A percentile compares a stretch with the other conserved stretches of the same genome.
phyloP scores from a whole-genome alignment of 116 monocot species.

The Thalassia testudinum region DNA sequence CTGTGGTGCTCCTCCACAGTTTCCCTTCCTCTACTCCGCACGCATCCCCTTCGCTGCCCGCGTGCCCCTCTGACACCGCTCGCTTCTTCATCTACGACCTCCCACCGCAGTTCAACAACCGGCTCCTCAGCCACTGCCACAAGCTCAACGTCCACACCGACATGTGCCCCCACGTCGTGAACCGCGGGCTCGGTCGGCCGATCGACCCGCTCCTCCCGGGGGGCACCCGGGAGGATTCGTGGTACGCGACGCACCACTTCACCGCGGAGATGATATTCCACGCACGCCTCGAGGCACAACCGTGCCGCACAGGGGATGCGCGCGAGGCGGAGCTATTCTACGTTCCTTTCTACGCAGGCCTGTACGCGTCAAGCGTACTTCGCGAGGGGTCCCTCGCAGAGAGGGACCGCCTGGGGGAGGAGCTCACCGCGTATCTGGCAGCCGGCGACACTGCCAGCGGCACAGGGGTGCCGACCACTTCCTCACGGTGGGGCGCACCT shows the following conservation, averaged over 20 bases:
- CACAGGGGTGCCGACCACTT: constrained; percentile 47
- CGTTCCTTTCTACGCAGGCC: constrained; percentile 60
- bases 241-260: constrained; percentile 63
- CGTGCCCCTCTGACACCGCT: constrained; percentile 14
- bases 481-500: constrained; percentile 43
- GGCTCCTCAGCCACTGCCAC: constrained; percentile 33
- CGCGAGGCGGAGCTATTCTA: constrained; percentile 29
- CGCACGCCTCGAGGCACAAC: constrained; percentile 41
- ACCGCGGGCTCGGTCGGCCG: constrained; percentile 57
- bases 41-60: too few relatives aligned
- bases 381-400: constrained; percentile 8
- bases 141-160: constrained; percentile 37
- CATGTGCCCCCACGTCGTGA: constrained; percentile 61
- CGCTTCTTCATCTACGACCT: constrained; percentile 51
- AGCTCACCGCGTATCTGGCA: constrained; percentile 17
- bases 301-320: constrained; percentile 31
- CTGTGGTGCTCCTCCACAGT: too few relatives aligned
- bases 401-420: constrained; percentile 29
- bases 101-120: constrained; percentile 35
- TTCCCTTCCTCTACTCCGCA: too few relatives aligned
- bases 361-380: constrained; percentile 39
- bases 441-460: constrained; percentile 8
- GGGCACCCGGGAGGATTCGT: not conserved
- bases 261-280: constrained; percentile 65
- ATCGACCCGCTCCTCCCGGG: not conserved